Evolutionary conservation across 2,329 filamentous ascomycete genomes (phyloP), one percentile per base, ranked within the genome.

Genomic region (Hymenoscyphus infarciens): DNA sequence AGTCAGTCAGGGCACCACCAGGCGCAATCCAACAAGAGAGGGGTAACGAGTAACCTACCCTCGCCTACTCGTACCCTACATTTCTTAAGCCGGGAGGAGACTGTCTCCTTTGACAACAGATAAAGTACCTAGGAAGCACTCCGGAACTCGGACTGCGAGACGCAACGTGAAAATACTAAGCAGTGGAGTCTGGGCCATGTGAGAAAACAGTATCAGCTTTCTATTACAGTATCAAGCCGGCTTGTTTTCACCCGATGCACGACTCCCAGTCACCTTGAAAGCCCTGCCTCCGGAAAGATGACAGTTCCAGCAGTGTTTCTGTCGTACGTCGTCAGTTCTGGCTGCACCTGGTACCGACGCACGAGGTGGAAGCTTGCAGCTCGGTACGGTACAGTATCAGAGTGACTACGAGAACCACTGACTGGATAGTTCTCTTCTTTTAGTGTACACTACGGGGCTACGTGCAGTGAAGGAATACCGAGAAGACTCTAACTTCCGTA

Each of bases 241-340:
- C 10, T 3, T 22, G n/a, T 49, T 49, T 49, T 49, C 42, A 49
- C 42, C 42, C 42, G 42, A 49, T 49, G 25, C 42, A 49, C 42
- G n/a, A 22, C 19, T n/a, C n/a, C 42, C 19, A 19, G 42, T 5
- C 5, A 19, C 5, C 42, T 10, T 19, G 19, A 7, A 10, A 19
- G 42, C 42, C 42, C 42, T 45, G 42, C 42, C 8, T 45, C n/a
- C 3, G 15, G 2, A 3, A 49, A 49, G 25, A 49, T 49, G 42
- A 49, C 42, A 49, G 42, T 49, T 49, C 42, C 42, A 49, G 42
- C 8, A 49, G 42, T 49, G 42, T 49, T 49, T 49, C 42, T 22
- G 42, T 22, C 42, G 42, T 49, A 22, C 42, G 19, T 35, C 33
- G 33, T 35, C 33, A 35, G 8, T 35, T 35, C 33, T 35, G 33